Base-by-base conservation (phyloP, 106 monocot species). In the Dendrobium chrysotoxum region DNA sequence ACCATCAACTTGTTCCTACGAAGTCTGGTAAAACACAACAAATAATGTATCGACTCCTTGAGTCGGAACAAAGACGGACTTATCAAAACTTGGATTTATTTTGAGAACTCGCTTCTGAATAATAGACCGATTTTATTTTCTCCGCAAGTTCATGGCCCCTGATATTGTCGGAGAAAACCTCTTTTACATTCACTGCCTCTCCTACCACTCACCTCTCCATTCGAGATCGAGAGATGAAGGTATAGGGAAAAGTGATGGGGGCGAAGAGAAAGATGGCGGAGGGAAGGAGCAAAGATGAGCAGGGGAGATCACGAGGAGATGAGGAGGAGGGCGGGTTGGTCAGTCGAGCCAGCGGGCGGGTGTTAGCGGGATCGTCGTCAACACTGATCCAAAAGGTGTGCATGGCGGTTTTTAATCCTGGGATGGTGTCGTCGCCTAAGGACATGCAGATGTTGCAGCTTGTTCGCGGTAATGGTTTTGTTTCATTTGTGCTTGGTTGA, bases 351-450 rank as follows among this genome's bases (percentile, higher is more conserved):
- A 76, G 77, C 55, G 81, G 81, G 50, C 28, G 88, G 18, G 86
- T 89, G 57, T 79, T 81, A 13, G 91, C 85, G 4, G 55, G 75
- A 17, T 73, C 44, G 4, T 35, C 78, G 18, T 80, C 68, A 1
- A 31, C 79, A 17, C 78, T 87, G 42, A 85, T 91, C 30, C 96
- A 93, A 86, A 18, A 80, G 46, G 84, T 84, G 0, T 93, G 90
- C 83, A 81, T 75, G 76, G 42, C 75, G 17, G 86, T 90, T 5
- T 96, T 96, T 78, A 92, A 82, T 0, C 83, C 91, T 13, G 90
- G 90, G 38, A 88, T 91, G 57, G 88, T 93, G 16, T 90, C 93
- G 2, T 41, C 77, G 13, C 86, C 93, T 0, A n/a, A 42, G n/a
- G 83, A 96, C 53, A 91, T 96, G 38, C 76, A 81, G 0, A 55